Base-by-base conservation (phyloP, 2,329 filamentous ascomycete species). In the Colletotrichum magnum region DNA sequence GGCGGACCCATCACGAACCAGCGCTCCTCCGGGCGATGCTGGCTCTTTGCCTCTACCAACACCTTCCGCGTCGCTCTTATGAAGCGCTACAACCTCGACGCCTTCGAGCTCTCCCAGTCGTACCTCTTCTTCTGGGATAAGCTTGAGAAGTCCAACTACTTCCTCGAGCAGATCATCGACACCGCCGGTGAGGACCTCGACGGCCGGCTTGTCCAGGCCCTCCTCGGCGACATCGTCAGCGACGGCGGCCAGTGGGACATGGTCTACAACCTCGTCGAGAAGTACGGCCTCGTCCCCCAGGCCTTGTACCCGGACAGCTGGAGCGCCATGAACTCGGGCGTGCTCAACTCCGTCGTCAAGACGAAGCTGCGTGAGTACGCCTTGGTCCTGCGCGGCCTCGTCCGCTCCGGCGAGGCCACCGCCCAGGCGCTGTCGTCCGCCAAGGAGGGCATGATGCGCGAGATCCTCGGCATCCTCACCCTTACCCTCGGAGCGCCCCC, bases 101-200 rank as follows among this genome's bases (percentile, higher is more conserved):
- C 88, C 61, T 97, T 97, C 75, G 93, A 97, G 84, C 85, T 97
- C n/a, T 94, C 92, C 36, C 94, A 97, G 80, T 86, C 91, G 1
- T 97, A 97, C 76, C 87, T 97, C 4, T 97, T 95, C 83, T 97
- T 94, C 86, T 97, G 93, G 92, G 94, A 97, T 79, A 97, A 97
- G 83, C 88, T 97, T 21, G 94, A 97, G 80, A 97, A 97, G 80
- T 87, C 92, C 9, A 97, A 97, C 79, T 97, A 89, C 84, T 97
- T 97, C 82, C 87, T 97, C 18, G 94, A 97, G 80, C 92, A 93
- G 75, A 89, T 95, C 70, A 88, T 97, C 64, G 90, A 93, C 71
- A 97, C 94, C 0, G 87, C 89, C 0, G 83, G 84, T 59, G 87
- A 94, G 74, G 89, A 91, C 41, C 85, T 97, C 1, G 93, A 95